These are phyloP conservation scores for Bjerkandera adusta DNA, from an alignment of 1,284 basidiomycete species.

Conservation along the genomic window DNA sequence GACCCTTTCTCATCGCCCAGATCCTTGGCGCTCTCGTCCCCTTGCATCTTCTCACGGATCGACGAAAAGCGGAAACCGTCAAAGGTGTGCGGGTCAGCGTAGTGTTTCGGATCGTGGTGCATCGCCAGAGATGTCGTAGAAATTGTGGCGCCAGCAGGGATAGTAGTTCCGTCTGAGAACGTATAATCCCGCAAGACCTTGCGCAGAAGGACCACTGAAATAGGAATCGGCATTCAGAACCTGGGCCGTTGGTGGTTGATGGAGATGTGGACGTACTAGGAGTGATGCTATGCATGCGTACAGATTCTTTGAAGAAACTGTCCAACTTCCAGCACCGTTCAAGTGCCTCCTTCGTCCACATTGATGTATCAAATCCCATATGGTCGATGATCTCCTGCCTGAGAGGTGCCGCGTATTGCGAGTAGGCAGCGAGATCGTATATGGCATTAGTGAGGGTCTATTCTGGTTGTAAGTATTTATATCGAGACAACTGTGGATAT, in stretches of 20 bases:
- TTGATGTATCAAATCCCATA: neutral
- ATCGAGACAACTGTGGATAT: neutral
- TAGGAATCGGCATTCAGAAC: neutral
- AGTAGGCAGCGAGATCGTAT: neutral
- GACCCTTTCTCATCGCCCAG: neutral
- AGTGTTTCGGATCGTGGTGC: neutral
- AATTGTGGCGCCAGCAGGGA: neutral
- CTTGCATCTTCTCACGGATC: neutral
- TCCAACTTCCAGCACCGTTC: conserved; percentile 1
- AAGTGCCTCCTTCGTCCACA: neutral
- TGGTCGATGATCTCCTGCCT: neutral
- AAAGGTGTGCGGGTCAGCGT: neutral
- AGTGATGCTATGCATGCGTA: neutral
- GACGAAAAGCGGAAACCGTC: neutral
- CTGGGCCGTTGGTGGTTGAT: neutral
- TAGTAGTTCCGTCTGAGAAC: conserved; percentile 1
- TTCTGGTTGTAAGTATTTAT: neutral
- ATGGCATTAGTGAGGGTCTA: neutral
- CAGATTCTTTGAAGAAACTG: conserved; percentile 1
- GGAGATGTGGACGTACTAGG: neutral
- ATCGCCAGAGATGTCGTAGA: neutral
- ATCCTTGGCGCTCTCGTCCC: neutral
- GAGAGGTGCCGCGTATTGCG: neutral
- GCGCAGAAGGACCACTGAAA: neutral
- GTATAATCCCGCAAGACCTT: conserved; percentile 3